Percentiles rank a stretch among this genome's conserved stretches.
Conservation (phyloP, 2,329 filamentous ascomycete species). For the Peltaster fructicola region DNA sequence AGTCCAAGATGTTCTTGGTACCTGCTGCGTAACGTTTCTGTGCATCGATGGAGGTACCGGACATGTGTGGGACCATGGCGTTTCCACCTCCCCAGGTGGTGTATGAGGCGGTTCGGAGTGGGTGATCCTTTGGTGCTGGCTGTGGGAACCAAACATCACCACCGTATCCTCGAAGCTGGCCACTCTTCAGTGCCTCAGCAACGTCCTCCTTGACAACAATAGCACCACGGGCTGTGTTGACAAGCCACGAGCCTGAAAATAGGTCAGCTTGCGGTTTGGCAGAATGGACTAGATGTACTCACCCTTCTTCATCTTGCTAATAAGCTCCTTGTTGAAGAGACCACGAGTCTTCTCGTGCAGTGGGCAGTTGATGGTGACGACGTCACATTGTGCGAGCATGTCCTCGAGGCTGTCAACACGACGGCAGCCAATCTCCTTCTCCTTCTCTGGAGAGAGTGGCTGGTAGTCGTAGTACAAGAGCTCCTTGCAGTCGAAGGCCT, state of each 20-base stretch:
- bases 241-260: conserved; percentile 65
- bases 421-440: conserved; percentile 90
- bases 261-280: conserved; percentile 4
- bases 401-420: conserved; percentile 82
- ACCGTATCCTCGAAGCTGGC: conserved; percentile 77
- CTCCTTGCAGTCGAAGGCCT: conserved; percentile 99
- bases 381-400: conserved; percentile 81
- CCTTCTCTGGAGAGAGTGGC: conserved; percentile 65
- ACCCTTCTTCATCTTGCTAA: conserved; percentile 98
- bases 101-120: conserved; percentile 66
- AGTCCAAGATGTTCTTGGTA: conserved; percentile 75
- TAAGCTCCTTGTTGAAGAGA: conserved; percentile 96
- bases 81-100: conserved; percentile 94
- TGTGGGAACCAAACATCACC: conserved; percentile 96
- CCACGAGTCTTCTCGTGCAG: conserved; percentile 95
- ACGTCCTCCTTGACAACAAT: conserved; percentile 99
- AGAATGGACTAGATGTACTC: conserved; percentile 16
- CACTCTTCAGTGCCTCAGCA: conserved; percentile 75
- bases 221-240: conserved; percentile 97
- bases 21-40: conserved; percentile 49
- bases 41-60: conserved; percentile 92
- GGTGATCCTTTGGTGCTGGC: conserved; percentile 84
- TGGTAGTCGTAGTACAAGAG: conserved; percentile 99
- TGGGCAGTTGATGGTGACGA: conserved; percentile 99
- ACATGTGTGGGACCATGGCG: conserved; percentile 98